Percentiles rank a stretch among this genome's conserved stretches.
These are phyloP conservation scores for Tillandsia fasciculata DNA, from an alignment of 176 grass and related monocot genomes.

Conservation along the genomic window DNA sequence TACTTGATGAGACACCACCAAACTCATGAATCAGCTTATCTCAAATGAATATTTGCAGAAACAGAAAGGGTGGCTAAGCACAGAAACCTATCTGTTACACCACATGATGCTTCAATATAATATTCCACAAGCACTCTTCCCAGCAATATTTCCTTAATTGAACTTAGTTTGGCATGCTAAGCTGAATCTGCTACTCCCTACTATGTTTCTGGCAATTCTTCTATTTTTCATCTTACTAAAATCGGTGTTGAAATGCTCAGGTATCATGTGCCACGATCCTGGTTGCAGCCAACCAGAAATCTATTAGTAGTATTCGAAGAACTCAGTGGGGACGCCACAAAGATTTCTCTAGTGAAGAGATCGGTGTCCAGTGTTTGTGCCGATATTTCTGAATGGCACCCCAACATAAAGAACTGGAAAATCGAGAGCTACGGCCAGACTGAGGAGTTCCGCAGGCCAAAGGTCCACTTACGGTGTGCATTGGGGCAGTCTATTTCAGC, in stretches of 20 bases:
- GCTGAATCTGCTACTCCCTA: too few species aligned
- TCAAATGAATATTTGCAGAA: too few species aligned
- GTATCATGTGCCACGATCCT: slow-evolving; percentile 97
- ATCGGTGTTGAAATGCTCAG: slow-evolving; percentile 21
- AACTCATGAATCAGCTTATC: neutral
- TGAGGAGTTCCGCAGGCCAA: slow-evolving; percentile 36
- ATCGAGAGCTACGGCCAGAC: slow-evolving; percentile 53
- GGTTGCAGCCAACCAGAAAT: slow-evolving; percentile 72
- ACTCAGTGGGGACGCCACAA: slow-evolving; percentile 72
- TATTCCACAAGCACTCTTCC: too few species aligned
- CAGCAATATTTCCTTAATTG: too few species aligned
- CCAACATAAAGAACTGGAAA: slow-evolving; percentile 75
- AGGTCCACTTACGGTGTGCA: slow-evolving; percentile 74
- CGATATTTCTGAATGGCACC: slow-evolving; percentile 92
- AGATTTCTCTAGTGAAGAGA: slow-evolving; percentile 68
- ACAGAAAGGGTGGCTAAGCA: too few species aligned
- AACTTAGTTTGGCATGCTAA: too few species aligned
- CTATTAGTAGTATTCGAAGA: slow-evolving; percentile 93
- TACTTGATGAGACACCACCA: slow-evolving; percentile 1
- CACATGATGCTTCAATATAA: too few species aligned
- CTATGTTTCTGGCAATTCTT: too few species aligned
- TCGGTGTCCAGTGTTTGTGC: slow-evolving; percentile 86
- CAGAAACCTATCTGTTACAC: too few species aligned
- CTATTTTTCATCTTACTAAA: neutral
- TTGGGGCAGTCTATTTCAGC: slow-evolving; percentile 75